phyloP scores from a whole-genome alignment of 768 basidiomycete genomes.

The Naganishia vishniacii region DNA sequence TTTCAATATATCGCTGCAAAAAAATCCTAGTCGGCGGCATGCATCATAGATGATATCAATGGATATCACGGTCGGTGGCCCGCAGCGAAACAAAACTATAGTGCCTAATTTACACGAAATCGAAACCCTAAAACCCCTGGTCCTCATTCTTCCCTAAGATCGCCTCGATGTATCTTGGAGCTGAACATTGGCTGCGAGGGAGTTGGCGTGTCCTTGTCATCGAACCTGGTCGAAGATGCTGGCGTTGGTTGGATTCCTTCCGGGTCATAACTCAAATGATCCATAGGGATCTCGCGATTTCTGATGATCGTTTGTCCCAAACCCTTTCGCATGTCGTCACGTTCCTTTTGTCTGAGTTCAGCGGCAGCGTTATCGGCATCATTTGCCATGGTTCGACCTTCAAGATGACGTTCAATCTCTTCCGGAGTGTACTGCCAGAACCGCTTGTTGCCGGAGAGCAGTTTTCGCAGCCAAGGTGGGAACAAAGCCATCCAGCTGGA shows the following conservation, averaged over 20 bases:
- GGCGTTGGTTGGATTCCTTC: conserved; percentile 12
- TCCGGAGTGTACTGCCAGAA: conserved; percentile 41
- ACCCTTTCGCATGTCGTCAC: conserved; percentile 36
- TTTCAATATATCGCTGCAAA: too few species aligned
- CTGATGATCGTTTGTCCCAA: conserved; percentile 29
- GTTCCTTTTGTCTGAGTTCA: conserved; percentile 34
- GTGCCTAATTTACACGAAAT: neutral
- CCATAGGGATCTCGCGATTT: conserved; percentile 11
- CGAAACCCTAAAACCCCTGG: neutral
- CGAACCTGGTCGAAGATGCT: conserved; percentile 14
- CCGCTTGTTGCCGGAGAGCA: conserved; percentile 33
- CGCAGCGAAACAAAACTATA: too few species aligned
- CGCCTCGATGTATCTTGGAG: neutral
- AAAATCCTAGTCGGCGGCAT: too few species aligned
- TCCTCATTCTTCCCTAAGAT: neutral
- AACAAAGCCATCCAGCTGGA: conserved; percentile 31
- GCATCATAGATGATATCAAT: too few species aligned
- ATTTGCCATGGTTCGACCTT: conserved; percentile 34
- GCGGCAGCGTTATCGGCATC: conserved; percentile 34
- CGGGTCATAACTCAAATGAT: conserved; percentile 13
- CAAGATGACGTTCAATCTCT: conserved; percentile 37
- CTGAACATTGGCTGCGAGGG: conserved; percentile 1
- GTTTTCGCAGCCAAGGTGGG: conserved; percentile 40
- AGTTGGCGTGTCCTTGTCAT: conserved; percentile 16
- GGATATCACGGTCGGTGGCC: too few species aligned